Evolutionary conservation across 2,329 filamentous ascomycete genomes (phyloP).

Genomic region (Pseudogymnoascus sp.): DNA sequence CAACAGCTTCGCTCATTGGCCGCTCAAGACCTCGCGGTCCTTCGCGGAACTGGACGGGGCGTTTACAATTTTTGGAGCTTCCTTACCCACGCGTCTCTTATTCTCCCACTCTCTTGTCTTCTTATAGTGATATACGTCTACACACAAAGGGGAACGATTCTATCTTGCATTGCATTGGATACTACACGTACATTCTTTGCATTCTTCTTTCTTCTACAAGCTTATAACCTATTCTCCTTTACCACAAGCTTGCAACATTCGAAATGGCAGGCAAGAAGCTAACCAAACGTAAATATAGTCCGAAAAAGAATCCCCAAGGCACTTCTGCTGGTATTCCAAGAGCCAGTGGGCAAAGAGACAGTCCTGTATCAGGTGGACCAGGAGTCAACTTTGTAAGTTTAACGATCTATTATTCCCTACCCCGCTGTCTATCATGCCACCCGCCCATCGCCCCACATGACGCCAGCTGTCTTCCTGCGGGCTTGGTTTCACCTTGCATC

Average conservation of each 20-base stretch:
- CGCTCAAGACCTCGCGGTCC: not conserved
- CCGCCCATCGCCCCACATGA: not conserved
- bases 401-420: not conserved
- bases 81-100: not conserved
- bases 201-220: not conserved
- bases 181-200: not conserved
- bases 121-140: not conserved
- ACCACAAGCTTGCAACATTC: not conserved
- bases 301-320: not conserved
- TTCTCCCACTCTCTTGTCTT: not conserved
- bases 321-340: not conserved
- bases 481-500: not conserved
- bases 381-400: not conserved
- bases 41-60: not conserved
- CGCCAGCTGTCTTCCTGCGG: not conserved
- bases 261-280: not conserved
- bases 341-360: slow-evolving; percentile 1
- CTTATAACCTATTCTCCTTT: not conserved
- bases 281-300: not conserved
- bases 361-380: not conserved
- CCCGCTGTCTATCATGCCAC: not conserved
- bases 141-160: not conserved
- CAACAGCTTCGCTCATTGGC: not conserved
- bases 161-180: not conserved
- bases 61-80: not conserved